phyloP scores from a whole-genome alignment of 2,329 filamentous ascomycete species.

The Mollisiaceae sp. region DNA sequence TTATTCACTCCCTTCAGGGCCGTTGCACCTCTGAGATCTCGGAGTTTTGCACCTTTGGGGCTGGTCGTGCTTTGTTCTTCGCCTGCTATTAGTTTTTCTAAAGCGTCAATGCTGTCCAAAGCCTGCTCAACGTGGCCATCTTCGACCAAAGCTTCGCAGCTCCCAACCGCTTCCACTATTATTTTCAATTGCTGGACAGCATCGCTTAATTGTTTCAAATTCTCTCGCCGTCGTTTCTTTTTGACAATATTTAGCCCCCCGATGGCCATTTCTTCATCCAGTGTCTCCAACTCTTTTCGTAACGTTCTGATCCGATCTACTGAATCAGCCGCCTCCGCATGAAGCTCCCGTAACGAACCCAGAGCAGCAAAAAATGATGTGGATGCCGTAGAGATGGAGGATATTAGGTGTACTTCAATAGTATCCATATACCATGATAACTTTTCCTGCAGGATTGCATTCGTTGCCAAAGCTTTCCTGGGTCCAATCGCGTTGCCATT shows the following conservation, averaged over 20 bases:
- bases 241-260: constrained; percentile 86
- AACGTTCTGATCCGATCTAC: constrained; percentile 84
- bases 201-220: constrained; percentile 80
- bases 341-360: constrained; percentile 86
- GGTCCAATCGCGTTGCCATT: constrained; percentile 66
- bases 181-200: constrained; percentile 82
- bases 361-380: constrained; percentile 95
- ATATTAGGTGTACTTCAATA: constrained; percentile 94
- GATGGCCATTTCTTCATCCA: constrained; percentile 87
- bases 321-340: constrained; percentile 90
- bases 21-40: constrained; percentile 76
- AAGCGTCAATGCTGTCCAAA: constrained; percentile 74
- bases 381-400: constrained; percentile 93
- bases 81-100: constrained; percentile 83
- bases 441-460: constrained; percentile 97
- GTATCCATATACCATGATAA: constrained; percentile 99
- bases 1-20: constrained; percentile 80
- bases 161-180: constrained; percentile 63
- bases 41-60: constrained; percentile 45
- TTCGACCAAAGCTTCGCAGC: constrained; percentile 82
- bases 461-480: constrained; percentile 89
- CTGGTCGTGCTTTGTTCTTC: constrained; percentile 51
- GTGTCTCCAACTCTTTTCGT: constrained; percentile 75
- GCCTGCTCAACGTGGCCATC: constrained; percentile 83
- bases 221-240: constrained; percentile 80